Conservation (phyloP, 140 eudicot genomes). For the Cichorium intybus region DNA sequence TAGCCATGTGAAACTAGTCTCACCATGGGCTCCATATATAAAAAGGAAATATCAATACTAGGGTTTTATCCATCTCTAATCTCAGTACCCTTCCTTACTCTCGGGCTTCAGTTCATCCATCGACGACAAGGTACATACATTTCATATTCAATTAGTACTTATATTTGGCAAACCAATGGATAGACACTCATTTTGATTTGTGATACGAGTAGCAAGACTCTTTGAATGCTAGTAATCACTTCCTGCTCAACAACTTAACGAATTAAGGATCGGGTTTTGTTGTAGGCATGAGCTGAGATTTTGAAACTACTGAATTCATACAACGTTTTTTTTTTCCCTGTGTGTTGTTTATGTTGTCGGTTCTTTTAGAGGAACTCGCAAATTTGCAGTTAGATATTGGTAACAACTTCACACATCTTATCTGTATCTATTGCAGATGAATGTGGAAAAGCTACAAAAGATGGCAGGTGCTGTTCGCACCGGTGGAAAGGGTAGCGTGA, state of each 20-base stretch:
- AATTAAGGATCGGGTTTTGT: not conserved
- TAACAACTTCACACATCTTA: not conserved
- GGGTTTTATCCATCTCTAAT: slow-evolving; percentile 8
- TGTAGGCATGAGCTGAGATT: slow-evolving; percentile 1
- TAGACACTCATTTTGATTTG: not conserved
- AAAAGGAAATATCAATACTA: not conserved
- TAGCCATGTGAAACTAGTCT: not conserved
- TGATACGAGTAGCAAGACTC: not conserved
- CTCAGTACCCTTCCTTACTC: not conserved
- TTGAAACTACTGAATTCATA: not conserved
- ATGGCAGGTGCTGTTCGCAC: slow-evolving; percentile 89
- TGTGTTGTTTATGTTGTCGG: not conserved
- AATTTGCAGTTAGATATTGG: not conserved
- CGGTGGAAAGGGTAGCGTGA: slow-evolving; percentile 80
- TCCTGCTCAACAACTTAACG: not conserved
- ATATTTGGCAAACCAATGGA: not conserved
- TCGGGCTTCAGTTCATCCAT: not conserved
- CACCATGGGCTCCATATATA: slow-evolving; percentile 2
- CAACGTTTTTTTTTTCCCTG: not conserved
- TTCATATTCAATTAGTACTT: not conserved
- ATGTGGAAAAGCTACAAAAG: slow-evolving; percentile 70
- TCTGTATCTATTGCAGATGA: slow-evolving; percentile 43
- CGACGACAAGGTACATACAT: not conserved
- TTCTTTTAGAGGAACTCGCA: not conserved
- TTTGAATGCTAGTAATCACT: not conserved